Evolutionary conservation across 768 basidiomycete genomes (phyloP).

Genomic region (Pisolithus orientalis): DNA sequence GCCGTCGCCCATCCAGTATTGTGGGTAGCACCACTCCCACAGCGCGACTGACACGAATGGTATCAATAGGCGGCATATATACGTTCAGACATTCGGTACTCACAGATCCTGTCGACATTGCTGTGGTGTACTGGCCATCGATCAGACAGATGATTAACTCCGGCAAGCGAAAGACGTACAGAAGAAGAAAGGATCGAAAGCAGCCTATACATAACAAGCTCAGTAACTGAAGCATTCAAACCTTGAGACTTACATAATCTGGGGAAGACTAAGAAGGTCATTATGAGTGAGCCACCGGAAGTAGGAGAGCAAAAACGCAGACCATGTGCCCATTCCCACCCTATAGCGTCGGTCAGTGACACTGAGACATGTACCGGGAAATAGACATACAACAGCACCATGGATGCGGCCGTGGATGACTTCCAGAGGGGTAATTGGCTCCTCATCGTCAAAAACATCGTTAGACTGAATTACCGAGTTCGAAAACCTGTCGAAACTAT

Average conservation of each 20-base stretch:
- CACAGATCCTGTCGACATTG: constrained; percentile 20
- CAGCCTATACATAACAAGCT: constrained; percentile 9
- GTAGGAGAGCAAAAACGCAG: neutral
- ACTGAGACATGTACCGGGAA: no score
- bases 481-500: constrained; percentile 24
- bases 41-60: constrained; percentile 12
- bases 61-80: neutral
- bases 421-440: constrained; percentile 13
- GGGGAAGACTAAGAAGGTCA: constrained; percentile 7
- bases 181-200: constrained; percentile 21
- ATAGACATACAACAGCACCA: constrained; percentile 9
- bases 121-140: constrained; percentile 15
- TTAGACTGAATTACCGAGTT: constrained; percentile 18
- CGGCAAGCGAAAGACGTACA: constrained; percentile 8
- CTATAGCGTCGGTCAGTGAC: no score
- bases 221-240: neutral
- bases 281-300: neutral
- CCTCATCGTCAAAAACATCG: no score
- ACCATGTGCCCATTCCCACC: constrained; percentile 18
- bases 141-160: neutral
- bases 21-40: constrained; percentile 26
- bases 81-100: neutral
- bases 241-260: constrained; percentile 15
- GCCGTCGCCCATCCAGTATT: constrained; percentile 25
- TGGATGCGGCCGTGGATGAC: constrained; percentile 18